Percentiles rank a stretch among this genome's conserved stretches.
Conservation (phyloP, 345 rosid species). For the Streptanthus diversifolius region DNA sequence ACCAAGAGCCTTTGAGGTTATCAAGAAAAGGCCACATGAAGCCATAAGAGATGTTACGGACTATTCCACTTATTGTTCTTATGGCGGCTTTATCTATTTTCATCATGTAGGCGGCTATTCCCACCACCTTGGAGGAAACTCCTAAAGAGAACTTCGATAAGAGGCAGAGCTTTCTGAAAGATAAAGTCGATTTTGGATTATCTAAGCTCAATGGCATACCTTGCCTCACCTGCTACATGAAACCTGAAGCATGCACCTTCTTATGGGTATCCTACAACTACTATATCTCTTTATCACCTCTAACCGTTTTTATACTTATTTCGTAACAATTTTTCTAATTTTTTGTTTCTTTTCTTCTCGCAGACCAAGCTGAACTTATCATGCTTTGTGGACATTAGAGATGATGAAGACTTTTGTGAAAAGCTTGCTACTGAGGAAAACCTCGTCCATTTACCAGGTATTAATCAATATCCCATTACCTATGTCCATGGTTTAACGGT, state of each 20-base stretch:
- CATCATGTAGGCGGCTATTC: constrained; percentile 54
- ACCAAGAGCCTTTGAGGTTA: constrained; percentile 75
- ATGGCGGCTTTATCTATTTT: neutral
- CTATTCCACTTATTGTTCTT: too few species aligned
- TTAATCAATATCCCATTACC: neutral
- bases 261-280: constrained; percentile 46
- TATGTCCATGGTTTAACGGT: neutral
- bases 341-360: neutral
- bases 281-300: neutral
- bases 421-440: constrained; percentile 33
- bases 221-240: constrained; percentile 44
- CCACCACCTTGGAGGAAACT: constrained; percentile 52
- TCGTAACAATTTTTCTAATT: neutral
- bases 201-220: constrained; percentile 46
- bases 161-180: constrained; percentile 36
- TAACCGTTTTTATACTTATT: neutral
- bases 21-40: constrained; percentile 87
- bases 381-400: constrained; percentile 1
- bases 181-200: constrained; percentile 39
- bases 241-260: constrained; percentile 64
- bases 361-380: neutral
- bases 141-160: constrained; percentile 45
- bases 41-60: constrained; percentile 57
- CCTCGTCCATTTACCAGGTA: constrained; percentile 32
- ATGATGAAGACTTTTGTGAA: constrained; percentile 23